phyloP scores from a whole-genome alignment of 192 early-diverging fungal genomes.

The Coemansia sp. region DNA sequence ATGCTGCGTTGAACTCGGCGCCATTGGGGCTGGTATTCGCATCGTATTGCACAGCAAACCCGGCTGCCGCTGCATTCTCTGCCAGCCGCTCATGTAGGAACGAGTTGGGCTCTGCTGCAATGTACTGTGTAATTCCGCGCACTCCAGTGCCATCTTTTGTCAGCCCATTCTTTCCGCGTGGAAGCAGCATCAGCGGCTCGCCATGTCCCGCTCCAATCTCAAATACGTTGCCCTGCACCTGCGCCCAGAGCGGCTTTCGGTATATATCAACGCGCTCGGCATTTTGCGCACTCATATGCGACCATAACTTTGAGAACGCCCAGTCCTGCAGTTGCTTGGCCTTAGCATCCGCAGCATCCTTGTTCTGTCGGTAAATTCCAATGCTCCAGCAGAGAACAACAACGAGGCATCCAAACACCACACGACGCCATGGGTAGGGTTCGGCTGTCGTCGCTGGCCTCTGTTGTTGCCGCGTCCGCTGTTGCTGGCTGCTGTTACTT shows the following conservation, averaged over 20 bases:
- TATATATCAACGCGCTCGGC: slow-evolving; percentile 15
- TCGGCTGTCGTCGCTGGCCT: slow-evolving; percentile 4
- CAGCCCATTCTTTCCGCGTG: background rate
- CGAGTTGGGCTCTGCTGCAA: slow-evolving; percentile 33
- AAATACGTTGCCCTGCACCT: slow-evolving; percentile 33
- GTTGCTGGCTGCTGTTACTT: slow-evolving; percentile 2
- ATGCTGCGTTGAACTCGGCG: background rate
- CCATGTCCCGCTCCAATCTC: slow-evolving; percentile 39
- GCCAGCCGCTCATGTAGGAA: slow-evolving; percentile 22
- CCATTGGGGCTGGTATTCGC: slow-evolving; percentile 19
- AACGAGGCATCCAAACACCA: slow-evolving; percentile 13
- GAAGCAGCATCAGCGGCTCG: slow-evolving; percentile 22
- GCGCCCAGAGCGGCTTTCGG: slow-evolving; percentile 24
- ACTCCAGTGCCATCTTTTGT: background rate
- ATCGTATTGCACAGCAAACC: slow-evolving; percentile 31
- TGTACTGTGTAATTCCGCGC: slow-evolving; percentile 11
- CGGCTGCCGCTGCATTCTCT: slow-evolving; percentile 13
- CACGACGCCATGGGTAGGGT: slow-evolving; percentile 34
- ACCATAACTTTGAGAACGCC: slow-evolving; percentile 34
- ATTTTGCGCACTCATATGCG: slow-evolving; percentile 8
- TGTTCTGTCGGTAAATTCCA: slow-evolving; percentile 27
- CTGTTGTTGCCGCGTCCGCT: slow-evolving; percentile 3
- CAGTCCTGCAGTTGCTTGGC: slow-evolving; percentile 26
- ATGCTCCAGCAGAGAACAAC: slow-evolving; percentile 26
- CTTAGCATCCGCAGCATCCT: background rate